Evolutionary conservation across 805 yeast species (phyloP), one percentile per base, ranked within the genome.

Genomic region (Trichomonascus vanleenenianus): DNA sequence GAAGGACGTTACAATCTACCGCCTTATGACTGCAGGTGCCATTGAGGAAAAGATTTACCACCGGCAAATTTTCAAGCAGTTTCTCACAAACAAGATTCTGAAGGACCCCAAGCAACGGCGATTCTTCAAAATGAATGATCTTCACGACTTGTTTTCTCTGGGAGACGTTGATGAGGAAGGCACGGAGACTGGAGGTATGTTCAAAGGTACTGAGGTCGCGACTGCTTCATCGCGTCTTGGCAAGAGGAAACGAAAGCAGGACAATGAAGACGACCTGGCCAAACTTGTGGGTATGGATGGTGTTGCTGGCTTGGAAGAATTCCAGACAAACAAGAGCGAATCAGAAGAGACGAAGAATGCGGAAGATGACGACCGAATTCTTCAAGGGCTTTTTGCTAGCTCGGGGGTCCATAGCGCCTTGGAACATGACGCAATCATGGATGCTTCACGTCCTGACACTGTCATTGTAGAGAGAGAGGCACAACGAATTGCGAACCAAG

Each of bases 1-100:
- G 60, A 79, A 81, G 47, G 96, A 89, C 55, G 97, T 91, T 7
- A 78, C 88, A 5, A 89, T 91, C 31, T 93, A 91, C 56, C 68
- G 98, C 48, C 68, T 93, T 37, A 87, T 93, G 85, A 85, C 88
- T 38, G 87, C 96, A 1, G 97, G 97, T 0, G 79, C 96, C 0
- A 83, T 88, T 31, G 98, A 93, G 59, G 98, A 93, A 60, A 93
- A 93, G 61, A 93, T 93, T 3, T 93, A 93, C 56, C 97, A 93
- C 57, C 75, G 98, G 16, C 98, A 93, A 64, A 93, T 93, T 30
- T 93, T 91, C 75, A 93, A 93, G 62, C 96, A 94, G 51, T 83
- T 91, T 54, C 65, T 93, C 51, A 85, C 97, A 0, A 93, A 93
- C 63, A 93, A 91, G 65, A 89, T 93, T 50, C 67, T 93, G 56